Conservation (phyloP, 2,329 filamentous ascomycete genomes). For the Venturiaceae sp. region DNA sequence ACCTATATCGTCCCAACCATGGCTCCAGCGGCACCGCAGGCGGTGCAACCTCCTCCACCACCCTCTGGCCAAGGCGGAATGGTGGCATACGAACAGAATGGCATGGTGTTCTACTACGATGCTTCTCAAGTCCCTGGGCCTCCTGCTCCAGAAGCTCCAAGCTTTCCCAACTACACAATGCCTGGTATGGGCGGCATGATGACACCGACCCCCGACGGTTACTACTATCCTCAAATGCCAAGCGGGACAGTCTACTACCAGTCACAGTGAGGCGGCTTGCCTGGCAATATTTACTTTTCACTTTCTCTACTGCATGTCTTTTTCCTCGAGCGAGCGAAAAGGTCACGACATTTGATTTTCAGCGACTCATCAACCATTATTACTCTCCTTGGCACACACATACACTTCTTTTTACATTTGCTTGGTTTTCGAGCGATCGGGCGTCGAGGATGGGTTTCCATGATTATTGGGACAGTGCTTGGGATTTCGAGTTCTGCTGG, state of each 20-base stretch:
- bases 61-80: slow-evolving; percentile 39
- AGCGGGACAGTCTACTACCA: slow-evolving; percentile 49
- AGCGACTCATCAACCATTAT: background rate
- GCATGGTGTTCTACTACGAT: slow-evolving; percentile 94
- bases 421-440: background rate
- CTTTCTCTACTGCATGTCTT: background rate
- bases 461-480: background rate
- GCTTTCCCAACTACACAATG: slow-evolving; percentile 38
- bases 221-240: slow-evolving; percentile 46
- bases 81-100: slow-evolving; percentile 81
- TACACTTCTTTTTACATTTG: background rate
- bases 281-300: background rate
- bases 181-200: slow-evolving; percentile 72
- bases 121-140: slow-evolving; percentile 33
- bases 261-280: slow-evolving; percentile 16
- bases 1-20: slow-evolving; percentile 28
- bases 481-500: background rate
- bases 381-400: background rate
- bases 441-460: background rate
- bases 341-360: background rate
- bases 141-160: slow-evolving; percentile 1
- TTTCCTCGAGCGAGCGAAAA: background rate
- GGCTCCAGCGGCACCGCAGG: slow-evolving; percentile 14
- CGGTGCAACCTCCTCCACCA: slow-evolving; percentile 21
- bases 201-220: slow-evolving; percentile 46